Percentiles rank a stretch among this genome's conserved stretches.
Evolutionary conservation across 78 protist species (phyloP).

Genomic region (Protostelium mycophagum): DNA sequence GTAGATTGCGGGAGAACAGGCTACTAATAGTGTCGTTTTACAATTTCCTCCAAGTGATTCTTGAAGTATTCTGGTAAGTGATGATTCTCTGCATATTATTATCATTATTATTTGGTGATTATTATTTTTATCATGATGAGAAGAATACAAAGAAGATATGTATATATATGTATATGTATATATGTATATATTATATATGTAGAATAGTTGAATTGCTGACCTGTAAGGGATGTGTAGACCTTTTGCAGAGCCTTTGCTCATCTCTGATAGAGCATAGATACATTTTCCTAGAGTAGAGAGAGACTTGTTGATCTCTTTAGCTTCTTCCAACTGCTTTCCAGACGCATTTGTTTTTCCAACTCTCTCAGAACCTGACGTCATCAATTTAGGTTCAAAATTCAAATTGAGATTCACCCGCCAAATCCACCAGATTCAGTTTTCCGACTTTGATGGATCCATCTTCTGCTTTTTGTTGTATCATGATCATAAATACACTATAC

Average conservation of each 20-base stretch:
- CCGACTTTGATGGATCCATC: slow-evolving; percentile 39
- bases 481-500: slow-evolving; percentile 34
- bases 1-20: slow-evolving; percentile 43
- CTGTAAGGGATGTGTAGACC: slow-evolving; percentile 68
- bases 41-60: slow-evolving; percentile 69
- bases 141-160: background rate
- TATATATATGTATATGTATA: background rate
- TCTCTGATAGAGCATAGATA: slow-evolving; percentile 56
- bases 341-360: slow-evolving; percentile 34
- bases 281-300: slow-evolving; percentile 63
- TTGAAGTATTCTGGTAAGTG: slow-evolving; percentile 50
- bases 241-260: slow-evolving; percentile 1
- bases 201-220: too few relatives aligned
- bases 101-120: slow-evolving; percentile 1
- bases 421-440: slow-evolving; percentile 68
- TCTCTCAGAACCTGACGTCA: background rate
- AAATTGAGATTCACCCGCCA: slow-evolving; percentile 43
- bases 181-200: too few relatives aligned
- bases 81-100: slow-evolving; percentile 58
- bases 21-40: slow-evolving; percentile 50
- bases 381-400: background rate
- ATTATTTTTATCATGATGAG: background rate
- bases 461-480: slow-evolving; percentile 41
- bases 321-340: slow-evolving; percentile 65
- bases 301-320: slow-evolving; percentile 69